phyloP scores from a whole-genome alignment of 1,284 basidiomycete species.

The Macrocystidia cucumis region DNA sequence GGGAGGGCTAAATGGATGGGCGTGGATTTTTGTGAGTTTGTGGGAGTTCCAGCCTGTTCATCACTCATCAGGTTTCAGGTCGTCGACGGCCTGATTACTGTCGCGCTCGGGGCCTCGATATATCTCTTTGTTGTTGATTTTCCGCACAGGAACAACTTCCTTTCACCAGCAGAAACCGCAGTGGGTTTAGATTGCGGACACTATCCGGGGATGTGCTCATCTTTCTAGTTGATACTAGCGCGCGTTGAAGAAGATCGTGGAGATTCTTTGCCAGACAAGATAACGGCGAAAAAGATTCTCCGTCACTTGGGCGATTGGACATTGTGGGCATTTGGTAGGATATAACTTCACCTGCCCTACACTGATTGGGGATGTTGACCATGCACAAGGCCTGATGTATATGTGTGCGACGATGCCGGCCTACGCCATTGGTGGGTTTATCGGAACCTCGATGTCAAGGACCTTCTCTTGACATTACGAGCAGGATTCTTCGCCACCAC shows the following conservation, averaged over 20 bases:
- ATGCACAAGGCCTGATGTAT: slow-evolving; percentile 35
- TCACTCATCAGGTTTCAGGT: slow-evolving; percentile 27
- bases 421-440: slow-evolving; percentile 29
- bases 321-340: slow-evolving; percentile 33
- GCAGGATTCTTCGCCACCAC: slow-evolving; percentile 33
- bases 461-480: neutral
- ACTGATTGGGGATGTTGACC: neutral
- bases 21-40: slow-evolving; percentile 38
- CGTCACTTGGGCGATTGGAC: slow-evolving; percentile 34
- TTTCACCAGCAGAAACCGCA: slow-evolving; percentile 27
- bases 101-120: slow-evolving; percentile 28
- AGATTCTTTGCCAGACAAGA: slow-evolving; percentile 32
- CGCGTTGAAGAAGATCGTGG: slow-evolving; percentile 39
- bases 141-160: slow-evolving; percentile 36
- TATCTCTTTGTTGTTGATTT: slow-evolving; percentile 36
- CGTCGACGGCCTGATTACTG: slow-evolving; percentile 35
- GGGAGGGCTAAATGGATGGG: slow-evolving; percentile 32
- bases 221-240: no score
- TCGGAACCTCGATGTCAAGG: neutral
- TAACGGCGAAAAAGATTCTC: slow-evolving; percentile 28
- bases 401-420: slow-evolving; percentile 35
- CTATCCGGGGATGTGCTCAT: no score
- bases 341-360: slow-evolving; percentile 4
- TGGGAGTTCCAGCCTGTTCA: neutral
- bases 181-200: no score